Evolutionary conservation across 2,329 filamentous ascomycete species (phyloP), one percentile per base, ranked within the genome.

Genomic region (Colletotrichum aenigma): DNA sequence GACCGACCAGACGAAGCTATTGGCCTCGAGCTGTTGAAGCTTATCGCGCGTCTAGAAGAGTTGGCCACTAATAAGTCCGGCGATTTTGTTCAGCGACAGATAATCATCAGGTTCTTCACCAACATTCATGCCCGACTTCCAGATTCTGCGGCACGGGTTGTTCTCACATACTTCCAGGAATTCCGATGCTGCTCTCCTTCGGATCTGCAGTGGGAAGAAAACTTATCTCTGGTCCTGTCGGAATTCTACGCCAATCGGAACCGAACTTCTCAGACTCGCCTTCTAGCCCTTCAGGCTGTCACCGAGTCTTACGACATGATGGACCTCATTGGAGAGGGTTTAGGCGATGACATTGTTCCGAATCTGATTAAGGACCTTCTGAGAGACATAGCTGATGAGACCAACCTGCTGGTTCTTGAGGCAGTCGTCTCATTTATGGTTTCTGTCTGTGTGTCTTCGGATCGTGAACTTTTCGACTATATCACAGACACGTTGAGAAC

Each of bases 161-260:
- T 95, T 28, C 88, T 95, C 58, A 89, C 91, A 60, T 92, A 94
- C 81, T 94, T 93, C 77, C 89, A 90, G 71, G 91, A 94, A 69
- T 93, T 94, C 77, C 88, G 93, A 61, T 93, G 91, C 79, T 94
- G 94, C 79, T 93, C 93, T 60, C 94, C 94, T 4, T 94, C 94
- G 0, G 93, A 95, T 78, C 83, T 88, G 62, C 87, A 91, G 43
- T 96, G 94, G 94, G 89, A 93, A 76, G 84, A 88, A 4, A 94
- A 94, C 68, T 86, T 94, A 70, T 85, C 86, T 18, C 84, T 91
- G 30, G 88, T 95, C 2, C 82, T 95, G 18, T 86, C 90, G 24
- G 89, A 89, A 1, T 93, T 95, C 80, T 92, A 94, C 78, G 88
- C 89, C 56, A 91, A 94, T 79, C 88, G 87, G 36, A 86, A 83